A percentile compares a stretch with the other conserved stretches of the same genome.
Conservation (phyloP, 148 eudicot genomes). For the Rhododendron mucronatum region DNA sequence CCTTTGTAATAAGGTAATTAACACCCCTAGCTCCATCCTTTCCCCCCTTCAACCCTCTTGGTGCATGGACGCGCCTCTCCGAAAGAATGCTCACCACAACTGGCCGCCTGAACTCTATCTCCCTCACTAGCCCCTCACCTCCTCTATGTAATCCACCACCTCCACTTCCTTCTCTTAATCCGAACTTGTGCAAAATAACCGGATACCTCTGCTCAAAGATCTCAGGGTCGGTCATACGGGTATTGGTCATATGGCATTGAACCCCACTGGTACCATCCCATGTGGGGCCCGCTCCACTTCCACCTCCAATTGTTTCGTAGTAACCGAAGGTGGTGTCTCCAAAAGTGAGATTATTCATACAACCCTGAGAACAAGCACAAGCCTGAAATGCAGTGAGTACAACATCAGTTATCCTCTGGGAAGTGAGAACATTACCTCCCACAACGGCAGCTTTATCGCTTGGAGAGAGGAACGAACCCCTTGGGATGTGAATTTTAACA, state of each 20-base stretch:
- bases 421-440: constrained; percentile 96
- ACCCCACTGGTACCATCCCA: constrained; percentile 96
- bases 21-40: constrained; percentile 71
- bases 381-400: constrained; percentile 92
- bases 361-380: constrained; percentile 97
- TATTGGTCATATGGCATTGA: constrained; percentile 97
- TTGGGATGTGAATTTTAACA: constrained; percentile 71
- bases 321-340: constrained; percentile 91
- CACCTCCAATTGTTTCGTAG: constrained; percentile 96
- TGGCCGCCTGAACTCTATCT: constrained; percentile 79
- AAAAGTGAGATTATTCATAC: constrained; percentile 96
- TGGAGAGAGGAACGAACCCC: constrained; percentile 87
- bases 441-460: constrained; percentile 97
- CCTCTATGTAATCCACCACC: constrained; percentile 82
- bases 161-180: constrained; percentile 80
- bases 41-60: constrained; percentile 89
- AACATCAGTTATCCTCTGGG: constrained; percentile 94
- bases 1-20: constrained; percentile 69
- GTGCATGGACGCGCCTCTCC: constrained; percentile 94
- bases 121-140: constrained; percentile 88
- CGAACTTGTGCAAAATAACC: constrained; percentile 74
- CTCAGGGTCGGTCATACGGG: constrained; percentile 97
- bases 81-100: constrained; percentile 89
- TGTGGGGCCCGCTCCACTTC: constrained; percentile 88
- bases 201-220: constrained; percentile 98